Conservation (phyloP, 768 basidiomycete genomes). For the Suillus cothurnatus region DNA sequence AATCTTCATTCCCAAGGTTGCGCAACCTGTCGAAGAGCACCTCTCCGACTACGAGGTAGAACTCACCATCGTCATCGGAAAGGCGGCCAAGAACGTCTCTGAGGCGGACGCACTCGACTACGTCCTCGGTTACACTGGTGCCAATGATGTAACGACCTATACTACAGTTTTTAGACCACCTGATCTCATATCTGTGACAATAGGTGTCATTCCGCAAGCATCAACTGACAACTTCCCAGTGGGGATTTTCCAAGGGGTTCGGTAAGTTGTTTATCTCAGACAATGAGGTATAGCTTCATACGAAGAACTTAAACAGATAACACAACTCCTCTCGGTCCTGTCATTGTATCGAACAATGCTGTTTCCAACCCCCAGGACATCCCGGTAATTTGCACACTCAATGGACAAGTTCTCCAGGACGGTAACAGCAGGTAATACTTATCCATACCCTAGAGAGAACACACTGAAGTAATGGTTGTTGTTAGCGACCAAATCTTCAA, state of each 20-base stretch:
- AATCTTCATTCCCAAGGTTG: slow-evolving; percentile 64
- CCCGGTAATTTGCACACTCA: slow-evolving; percentile 63
- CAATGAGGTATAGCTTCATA: neutral
- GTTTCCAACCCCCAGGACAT: slow-evolving; percentile 71
- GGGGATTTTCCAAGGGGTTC: slow-evolving; percentile 88
- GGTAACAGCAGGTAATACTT: slow-evolving; percentile 67
- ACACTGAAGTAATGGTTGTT: neutral
- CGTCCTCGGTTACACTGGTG: slow-evolving; percentile 80
- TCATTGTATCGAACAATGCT: slow-evolving; percentile 64
- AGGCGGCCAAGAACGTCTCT: slow-evolving; percentile 75
- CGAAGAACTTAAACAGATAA: slow-evolving; percentile 25
- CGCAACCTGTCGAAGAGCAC: slow-evolving; percentile 70
- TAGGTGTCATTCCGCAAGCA: slow-evolving; percentile 83
- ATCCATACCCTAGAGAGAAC: neutral
- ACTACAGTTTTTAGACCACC: neutral
- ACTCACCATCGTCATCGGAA: slow-evolving; percentile 81
- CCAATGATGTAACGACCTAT: slow-evolving; percentile 62
- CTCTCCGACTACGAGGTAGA: slow-evolving; percentile 85
- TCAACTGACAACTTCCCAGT: slow-evolving; percentile 81
- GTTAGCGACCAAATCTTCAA: slow-evolving; percentile 81
- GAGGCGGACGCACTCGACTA: slow-evolving; percentile 84
- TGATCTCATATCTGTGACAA: neutral
- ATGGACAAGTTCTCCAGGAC: slow-evolving; percentile 70
- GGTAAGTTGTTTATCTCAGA: slow-evolving; percentile 43
- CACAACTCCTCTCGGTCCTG: slow-evolving; percentile 74